These are phyloP conservation scores for Lactuca sativa DNA, from an alignment of 129 eudicot genomes.

Conservation along the genomic window DNA sequence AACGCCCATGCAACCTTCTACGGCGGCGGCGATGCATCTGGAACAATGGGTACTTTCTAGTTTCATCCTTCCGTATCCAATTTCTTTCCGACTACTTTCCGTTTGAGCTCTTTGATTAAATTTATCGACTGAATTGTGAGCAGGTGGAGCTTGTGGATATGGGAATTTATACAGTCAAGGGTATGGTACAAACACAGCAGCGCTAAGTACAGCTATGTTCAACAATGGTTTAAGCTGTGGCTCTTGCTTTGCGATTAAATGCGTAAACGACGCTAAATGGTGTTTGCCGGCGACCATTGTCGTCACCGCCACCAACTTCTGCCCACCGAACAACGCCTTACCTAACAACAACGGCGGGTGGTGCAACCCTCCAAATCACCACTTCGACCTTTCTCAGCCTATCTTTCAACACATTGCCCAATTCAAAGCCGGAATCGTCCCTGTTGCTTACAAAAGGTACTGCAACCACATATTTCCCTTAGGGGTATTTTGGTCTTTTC, in stretches of 20 bases:
- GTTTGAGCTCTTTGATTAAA: no score
- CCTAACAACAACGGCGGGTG: slow-evolving; percentile 38
- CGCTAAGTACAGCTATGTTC: slow-evolving; percentile 52
- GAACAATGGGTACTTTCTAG: slow-evolving; percentile 54
- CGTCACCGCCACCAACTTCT: slow-evolving; percentile 60
- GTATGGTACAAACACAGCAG: slow-evolving; percentile 57
- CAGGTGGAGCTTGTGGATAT: slow-evolving; percentile 64
- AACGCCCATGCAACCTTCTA: slow-evolving; percentile 63
- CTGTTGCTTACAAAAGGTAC: slow-evolving; percentile 59
- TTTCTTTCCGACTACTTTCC: not conserved
- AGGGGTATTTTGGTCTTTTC: no score
- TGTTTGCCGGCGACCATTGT: slow-evolving; percentile 50
- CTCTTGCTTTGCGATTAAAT: slow-evolving; percentile 52
- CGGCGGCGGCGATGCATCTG: slow-evolving; percentile 74
- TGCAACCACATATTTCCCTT: no score
- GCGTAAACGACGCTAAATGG: slow-evolving; percentile 56
- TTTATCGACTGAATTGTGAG: not conserved
- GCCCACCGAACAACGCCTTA: slow-evolving; percentile 49
- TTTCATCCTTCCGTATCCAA: not conserved
- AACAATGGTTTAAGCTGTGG: slow-evolving; percentile 65
- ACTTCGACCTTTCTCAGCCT: slow-evolving; percentile 62
- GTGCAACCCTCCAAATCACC: slow-evolving; percentile 60
- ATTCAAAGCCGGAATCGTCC: slow-evolving; percentile 58
- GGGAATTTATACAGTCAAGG: slow-evolving; percentile 59
- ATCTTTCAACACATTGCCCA: slow-evolving; percentile 65